Base-by-base conservation (phyloP, 495 filamentous ascomycete genomes). In the Penicillium macrosclerotiorum region DNA sequence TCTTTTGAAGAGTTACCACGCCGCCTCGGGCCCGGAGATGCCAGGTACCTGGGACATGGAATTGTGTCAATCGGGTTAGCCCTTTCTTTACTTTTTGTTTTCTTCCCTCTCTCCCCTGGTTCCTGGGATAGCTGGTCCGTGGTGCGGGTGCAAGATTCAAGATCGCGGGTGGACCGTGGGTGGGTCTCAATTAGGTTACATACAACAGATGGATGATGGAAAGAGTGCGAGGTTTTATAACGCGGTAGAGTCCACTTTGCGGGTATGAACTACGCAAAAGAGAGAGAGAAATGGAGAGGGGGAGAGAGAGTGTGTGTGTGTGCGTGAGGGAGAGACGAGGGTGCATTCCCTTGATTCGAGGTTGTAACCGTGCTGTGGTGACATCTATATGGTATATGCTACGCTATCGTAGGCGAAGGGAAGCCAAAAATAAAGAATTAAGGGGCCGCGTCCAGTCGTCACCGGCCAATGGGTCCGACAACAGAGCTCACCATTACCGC, bases 401-500 rank as follows among this genome's bases (percentile, higher is more conserved):
- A 35, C 29, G 19, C 26, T 34, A 30, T 37, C 5, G n/a, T n/a
- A n/a, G n/a, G n/a, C n/a, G n/a, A n/a, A n/a, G n/a, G n/a, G n/a
- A n/a, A n/a, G n/a, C n/a, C n/a, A n/a, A n/a, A n/a, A n/a, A n/a
- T n/a, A n/a, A n/a, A n/a, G n/a, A n/a, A n/a, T n/a, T n/a, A n/a
- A n/a, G n/a, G n/a, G n/a, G n/a, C n/a, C n/a, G n/a, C n/a, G n/a
- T n/a, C n/a, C n/a, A 14, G 40, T 23, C 31, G 23, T 67, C 64
- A 80, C 47, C 76, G 53, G 8, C 75, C 69, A 35, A 83, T 48
- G 16, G 67, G 67, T 29, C 78, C 75, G 29, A 80, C 61, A 1
- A 95, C 80, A 33, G 84, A 82, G 42, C 86, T 84, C 40, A 95
- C 86, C 90, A 98, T 96, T 25, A 98, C 91, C 5, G 92, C 91